Percentiles rank a stretch among this genome's conserved stretches.
Evolutionary conservation across 176 grass and related monocot species (phyloP).

Genomic region (Carex parvula): DNA sequence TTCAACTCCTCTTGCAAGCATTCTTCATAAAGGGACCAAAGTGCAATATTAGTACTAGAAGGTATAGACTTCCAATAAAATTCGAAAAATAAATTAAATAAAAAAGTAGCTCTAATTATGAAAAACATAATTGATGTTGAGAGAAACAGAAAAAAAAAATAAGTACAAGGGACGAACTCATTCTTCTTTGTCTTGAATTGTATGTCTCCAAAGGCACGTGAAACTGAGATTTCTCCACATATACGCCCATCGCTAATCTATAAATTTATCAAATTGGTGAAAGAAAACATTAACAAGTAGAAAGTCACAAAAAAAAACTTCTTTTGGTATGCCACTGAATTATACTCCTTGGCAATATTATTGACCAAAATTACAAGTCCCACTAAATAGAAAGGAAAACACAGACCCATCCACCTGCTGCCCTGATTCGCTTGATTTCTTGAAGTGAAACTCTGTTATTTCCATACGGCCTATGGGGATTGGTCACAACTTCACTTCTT

Average conservation of each 20-base stretch:
- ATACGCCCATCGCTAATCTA: conserved; percentile 96
- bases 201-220: conserved; percentile 95
- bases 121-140: neutral
- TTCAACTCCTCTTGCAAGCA: conserved; percentile 82
- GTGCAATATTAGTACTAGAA: conserved; percentile 6
- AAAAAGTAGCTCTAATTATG: neutral
- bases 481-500: conserved; percentile 70
- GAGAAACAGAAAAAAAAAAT: conserved; percentile 20
- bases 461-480: conserved; percentile 84
- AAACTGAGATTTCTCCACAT: conserved; percentile 96
- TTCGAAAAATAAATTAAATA: neutral
- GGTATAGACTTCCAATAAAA: conserved; percentile 4
- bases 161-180: conserved; percentile 74
- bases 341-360: conserved; percentile 17
- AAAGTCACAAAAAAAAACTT: neutral
- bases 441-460: conserved; percentile 83
- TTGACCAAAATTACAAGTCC: neutral
- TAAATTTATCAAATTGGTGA: neutral
- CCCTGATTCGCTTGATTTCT: conserved; percentile 87
- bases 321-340: neutral
- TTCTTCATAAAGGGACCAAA: conserved; percentile 46
- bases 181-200: conserved; percentile 84
- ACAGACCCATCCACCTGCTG: conserved; percentile 99
- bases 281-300: conserved; percentile 19
- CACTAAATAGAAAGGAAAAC: conserved; percentile 50